These are phyloP conservation scores for Aspergillus phoenicis DNA, from an alignment of 2,329 filamentous ascomycete genomes.

Conservation along the genomic window DNA sequence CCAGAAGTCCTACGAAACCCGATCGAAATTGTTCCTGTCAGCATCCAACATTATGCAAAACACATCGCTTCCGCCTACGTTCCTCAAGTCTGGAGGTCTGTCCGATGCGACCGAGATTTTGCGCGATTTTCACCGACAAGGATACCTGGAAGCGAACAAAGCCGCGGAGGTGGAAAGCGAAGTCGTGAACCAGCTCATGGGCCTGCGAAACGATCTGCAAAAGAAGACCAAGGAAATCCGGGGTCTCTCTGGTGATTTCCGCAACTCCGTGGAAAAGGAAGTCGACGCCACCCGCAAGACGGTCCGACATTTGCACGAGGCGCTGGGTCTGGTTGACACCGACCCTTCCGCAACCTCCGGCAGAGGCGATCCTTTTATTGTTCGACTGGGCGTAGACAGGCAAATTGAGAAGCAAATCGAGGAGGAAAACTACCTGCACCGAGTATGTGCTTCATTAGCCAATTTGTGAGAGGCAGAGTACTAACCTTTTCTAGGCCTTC, in stretches of 20 bases:
- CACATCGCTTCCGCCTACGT: slow-evolving; percentile 70
- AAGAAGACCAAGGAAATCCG: slow-evolving; percentile 99
- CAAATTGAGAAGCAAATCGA: slow-evolving; percentile 91
- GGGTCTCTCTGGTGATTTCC: slow-evolving; percentile 88
- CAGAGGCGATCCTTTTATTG: slow-evolving; percentile 88
- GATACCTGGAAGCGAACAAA: slow-evolving; percentile 80
- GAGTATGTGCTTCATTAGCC: slow-evolving; percentile 59
- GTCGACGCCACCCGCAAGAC: slow-evolving; percentile 81
- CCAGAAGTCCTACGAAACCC: slow-evolving; percentile 82
- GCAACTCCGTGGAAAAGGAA: slow-evolving; percentile 94
- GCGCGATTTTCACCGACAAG: slow-evolving; percentile 77
- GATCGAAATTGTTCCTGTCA: slow-evolving; percentile 79
- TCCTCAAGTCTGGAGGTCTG: slow-evolving; percentile 80
- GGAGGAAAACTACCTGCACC: slow-evolving; percentile 95
- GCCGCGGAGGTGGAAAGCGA: slow-evolving; percentile 88
- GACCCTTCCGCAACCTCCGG: slow-evolving; percentile 75
- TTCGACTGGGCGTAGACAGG: slow-evolving; percentile 81
- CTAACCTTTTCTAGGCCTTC: slow-evolving; percentile 67
- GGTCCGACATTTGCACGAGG: slow-evolving; percentile 79
- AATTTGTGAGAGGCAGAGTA: slow-evolving; percentile 15
- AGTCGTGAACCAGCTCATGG: slow-evolving; percentile 83
- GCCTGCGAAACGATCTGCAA: slow-evolving; percentile 81
- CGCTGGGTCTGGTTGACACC: slow-evolving; percentile 74
- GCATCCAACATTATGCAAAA: slow-evolving; percentile 84
- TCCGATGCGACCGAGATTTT: slow-evolving; percentile 83